phyloP scores from a whole-genome alignment of 2,329 filamentous ascomycete species.

The Westerdykella sp. region DNA sequence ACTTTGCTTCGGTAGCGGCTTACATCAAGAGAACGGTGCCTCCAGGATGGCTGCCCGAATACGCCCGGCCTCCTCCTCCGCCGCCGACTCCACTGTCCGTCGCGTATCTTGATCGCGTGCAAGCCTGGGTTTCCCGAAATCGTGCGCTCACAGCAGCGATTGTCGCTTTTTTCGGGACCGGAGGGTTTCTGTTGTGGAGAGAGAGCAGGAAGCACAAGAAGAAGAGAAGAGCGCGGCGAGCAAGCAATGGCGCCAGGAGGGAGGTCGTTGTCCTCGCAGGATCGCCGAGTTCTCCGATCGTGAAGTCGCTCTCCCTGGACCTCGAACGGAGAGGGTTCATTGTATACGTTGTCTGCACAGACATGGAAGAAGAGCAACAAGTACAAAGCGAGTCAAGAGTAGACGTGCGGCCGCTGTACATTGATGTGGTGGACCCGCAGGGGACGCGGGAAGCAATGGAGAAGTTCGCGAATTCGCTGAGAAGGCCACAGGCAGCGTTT shows the following conservation, averaged over 20 bases:
- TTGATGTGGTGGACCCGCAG: constrained; percentile 76
- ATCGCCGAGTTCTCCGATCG: constrained; percentile 77
- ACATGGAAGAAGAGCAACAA: constrained; percentile 74
- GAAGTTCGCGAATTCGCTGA: constrained; percentile 65
- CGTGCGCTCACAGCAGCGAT: constrained; percentile 67
- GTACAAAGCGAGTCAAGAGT: constrained; percentile 69
- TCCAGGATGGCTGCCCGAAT: constrained; percentile 66
- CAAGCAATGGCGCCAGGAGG: constrained; percentile 73
- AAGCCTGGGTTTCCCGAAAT: constrained; percentile 67
- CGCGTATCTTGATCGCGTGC: constrained; percentile 51
- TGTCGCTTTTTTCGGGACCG: constrained; percentile 64
- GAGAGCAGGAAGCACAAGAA: constrained; percentile 54
- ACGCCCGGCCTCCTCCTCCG: constrained; percentile 50
- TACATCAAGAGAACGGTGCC: constrained; percentile 63
- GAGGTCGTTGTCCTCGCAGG: constrained; percentile 88
- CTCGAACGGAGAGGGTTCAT: constrained; percentile 88
- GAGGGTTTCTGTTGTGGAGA: constrained; percentile 52
- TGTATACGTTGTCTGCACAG: constrained; percentile 82
- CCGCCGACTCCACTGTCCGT: constrained; percentile 40
- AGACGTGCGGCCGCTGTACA: constrained; percentile 73
- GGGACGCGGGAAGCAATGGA: constrained; percentile 63
- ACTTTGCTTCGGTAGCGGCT: constrained; percentile 70
- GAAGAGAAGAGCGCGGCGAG: constrained; percentile 70
- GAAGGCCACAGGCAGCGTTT: constrained; percentile 68
- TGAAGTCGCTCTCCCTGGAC: constrained; percentile 75